A percentile compares a stretch with the other conserved stretches of the same genome.
phyloP scores from a whole-genome alignment of 2,329 filamentous ascomycete genomes.

The Westerdykella aurantiaca region DNA sequence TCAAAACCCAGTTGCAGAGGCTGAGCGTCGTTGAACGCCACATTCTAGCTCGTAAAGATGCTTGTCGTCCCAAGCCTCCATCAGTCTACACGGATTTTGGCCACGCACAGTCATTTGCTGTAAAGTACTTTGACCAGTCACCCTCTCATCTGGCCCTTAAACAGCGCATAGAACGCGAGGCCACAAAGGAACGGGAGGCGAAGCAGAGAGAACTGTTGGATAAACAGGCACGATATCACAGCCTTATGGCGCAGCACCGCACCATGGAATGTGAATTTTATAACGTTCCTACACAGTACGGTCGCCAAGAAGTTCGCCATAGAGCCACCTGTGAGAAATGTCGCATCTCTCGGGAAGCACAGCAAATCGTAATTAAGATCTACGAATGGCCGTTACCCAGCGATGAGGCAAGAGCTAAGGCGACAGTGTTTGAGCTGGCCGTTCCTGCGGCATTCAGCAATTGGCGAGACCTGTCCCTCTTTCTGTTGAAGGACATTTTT shows the following conservation, averaged over 20 bases:
- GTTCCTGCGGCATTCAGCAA: slow-evolving; percentile 37
- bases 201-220: slow-evolving; percentile 19
- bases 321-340: slow-evolving; percentile 28
- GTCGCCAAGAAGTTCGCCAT: slow-evolving; percentile 8
- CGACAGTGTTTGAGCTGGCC: slow-evolving; percentile 50
- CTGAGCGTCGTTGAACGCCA: slow-evolving; percentile 47
- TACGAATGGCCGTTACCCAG: slow-evolving; percentile 54
- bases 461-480: slow-evolving; percentile 49
- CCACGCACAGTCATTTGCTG: slow-evolving; percentile 39
- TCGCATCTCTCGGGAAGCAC: slow-evolving; percentile 19
- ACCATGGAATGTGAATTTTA: slow-evolving; percentile 8
- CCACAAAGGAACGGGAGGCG: slow-evolving; percentile 16
- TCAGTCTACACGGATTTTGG: slow-evolving; percentile 40
- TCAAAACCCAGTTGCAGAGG: slow-evolving; percentile 42
- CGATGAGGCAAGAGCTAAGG: slow-evolving; percentile 29
- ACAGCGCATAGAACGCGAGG: slow-evolving; percentile 37
- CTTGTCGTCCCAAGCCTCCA: slow-evolving; percentile 11
- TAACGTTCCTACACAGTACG: background rate
- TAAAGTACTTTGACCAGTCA: slow-evolving; percentile 47
- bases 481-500: slow-evolving; percentile 41
- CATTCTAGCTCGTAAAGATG: slow-evolving; percentile 30
- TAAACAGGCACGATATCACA: slow-evolving; percentile 8
- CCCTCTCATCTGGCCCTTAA: slow-evolving; percentile 34
- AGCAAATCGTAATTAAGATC: slow-evolving; percentile 40
- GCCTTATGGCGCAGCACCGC: slow-evolving; percentile 11